phyloP scores from a whole-genome alignment of 2,329 filamentous ascomycete species.

The Fonsecaea multimorphosa region DNA sequence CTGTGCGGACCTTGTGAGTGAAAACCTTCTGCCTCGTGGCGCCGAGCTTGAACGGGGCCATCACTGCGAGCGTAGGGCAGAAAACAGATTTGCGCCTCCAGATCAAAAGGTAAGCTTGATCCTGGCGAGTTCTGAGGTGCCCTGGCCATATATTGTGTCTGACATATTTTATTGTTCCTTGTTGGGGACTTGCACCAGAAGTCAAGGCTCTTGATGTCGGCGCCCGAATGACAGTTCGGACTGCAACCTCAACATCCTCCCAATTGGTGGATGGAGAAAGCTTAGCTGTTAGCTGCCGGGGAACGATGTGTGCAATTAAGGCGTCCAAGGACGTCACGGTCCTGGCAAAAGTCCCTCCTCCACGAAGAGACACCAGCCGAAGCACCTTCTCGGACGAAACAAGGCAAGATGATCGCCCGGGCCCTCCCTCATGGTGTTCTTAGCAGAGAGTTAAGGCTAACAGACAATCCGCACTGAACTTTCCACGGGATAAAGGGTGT shows the following conservation, averaged over 20 bases:
- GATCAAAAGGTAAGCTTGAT: not conserved
- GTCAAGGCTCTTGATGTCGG: not conserved
- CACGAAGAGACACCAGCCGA: no score
- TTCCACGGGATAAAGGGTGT: not conserved
- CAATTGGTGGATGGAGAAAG: not conserved
- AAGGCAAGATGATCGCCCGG: not conserved
- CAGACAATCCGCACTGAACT: not conserved
- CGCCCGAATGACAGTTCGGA: not conserved
- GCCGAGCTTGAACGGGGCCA: not conserved
- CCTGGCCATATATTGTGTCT: not conserved
- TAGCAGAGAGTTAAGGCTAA: not conserved
- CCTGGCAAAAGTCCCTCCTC: no score
- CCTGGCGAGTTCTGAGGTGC: not conserved
- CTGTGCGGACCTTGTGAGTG: conserved; percentile 41
- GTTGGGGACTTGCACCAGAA: not conserved
- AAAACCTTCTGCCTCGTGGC: conserved; percentile 3
- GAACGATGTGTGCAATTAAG: not conserved
- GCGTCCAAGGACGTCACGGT: not conserved
- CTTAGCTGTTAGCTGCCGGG: not conserved
- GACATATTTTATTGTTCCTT: no score
- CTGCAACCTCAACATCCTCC: not conserved
- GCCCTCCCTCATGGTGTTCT: not conserved
- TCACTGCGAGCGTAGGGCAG: not conserved
- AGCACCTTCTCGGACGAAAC: no score
- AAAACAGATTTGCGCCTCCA: not conserved